Conservation (phyloP, 768 basidiomycete species). For the Trametes villosa region DNA sequence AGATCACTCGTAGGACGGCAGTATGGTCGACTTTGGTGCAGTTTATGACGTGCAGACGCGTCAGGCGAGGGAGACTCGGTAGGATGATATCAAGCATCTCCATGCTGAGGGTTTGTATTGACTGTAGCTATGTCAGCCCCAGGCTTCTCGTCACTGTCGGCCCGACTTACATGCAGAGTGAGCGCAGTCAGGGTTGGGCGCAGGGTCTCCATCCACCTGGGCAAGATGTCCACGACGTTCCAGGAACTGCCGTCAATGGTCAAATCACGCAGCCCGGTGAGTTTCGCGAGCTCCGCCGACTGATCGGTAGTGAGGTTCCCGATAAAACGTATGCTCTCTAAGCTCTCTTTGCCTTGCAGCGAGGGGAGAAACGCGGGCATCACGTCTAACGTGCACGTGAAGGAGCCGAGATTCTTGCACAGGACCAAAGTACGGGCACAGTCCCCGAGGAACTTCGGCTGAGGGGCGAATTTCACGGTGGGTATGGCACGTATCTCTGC, state of each 20-base stretch:
- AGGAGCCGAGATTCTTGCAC: conserved; percentile 57
- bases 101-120: conserved; percentile 58
- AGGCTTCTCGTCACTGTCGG: too few relatives aligned
- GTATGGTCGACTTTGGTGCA: conserved; percentile 63
- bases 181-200: conserved; percentile 53
- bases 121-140: conserved; percentile 40
- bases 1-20: conserved; percentile 48
- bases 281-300: conserved; percentile 44
- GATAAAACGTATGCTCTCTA: conserved; percentile 53
- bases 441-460: conserved; percentile 52
- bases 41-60: conserved; percentile 61
- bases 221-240: conserved; percentile 61
- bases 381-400: conserved; percentile 56
- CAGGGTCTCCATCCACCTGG: conserved; percentile 55
- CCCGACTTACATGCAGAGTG: conserved; percentile 58
- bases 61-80: conserved; percentile 53
- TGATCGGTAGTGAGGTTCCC: conserved; percentile 60
- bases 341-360: conserved; percentile 47
- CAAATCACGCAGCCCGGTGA: conserved; percentile 48
- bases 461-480: conserved; percentile 36
- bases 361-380: conserved; percentile 54
- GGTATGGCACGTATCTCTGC: conserved; percentile 59
- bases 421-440: conserved; percentile 51
- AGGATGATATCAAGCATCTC: conserved; percentile 52
- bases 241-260: conserved; percentile 64